A percentile compares a stretch with the other conserved stretches of the same genome.
Conservation (phyloP, 352 stramenopile species). For the Globisporangium spiculum region DNA sequence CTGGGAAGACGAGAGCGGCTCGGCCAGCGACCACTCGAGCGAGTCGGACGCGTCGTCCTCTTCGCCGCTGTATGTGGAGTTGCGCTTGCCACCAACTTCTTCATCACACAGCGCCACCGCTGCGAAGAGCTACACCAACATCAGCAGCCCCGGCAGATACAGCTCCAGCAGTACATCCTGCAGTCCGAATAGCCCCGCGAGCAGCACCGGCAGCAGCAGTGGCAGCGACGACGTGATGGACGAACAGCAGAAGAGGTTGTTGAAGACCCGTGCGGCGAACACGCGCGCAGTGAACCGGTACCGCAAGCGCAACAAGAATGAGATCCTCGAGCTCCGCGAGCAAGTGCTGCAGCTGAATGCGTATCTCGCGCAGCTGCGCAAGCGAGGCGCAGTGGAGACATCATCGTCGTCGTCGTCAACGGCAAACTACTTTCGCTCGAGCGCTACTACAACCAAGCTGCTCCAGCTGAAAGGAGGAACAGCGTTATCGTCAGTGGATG, state of each 20-base stretch:
- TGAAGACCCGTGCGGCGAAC: constrained; percentile 9
- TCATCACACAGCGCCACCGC: neutral
- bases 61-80: constrained; percentile 2
- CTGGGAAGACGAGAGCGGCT: neutral
- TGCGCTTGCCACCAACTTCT: neutral
- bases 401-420: neutral
- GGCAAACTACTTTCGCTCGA: neutral
- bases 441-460: neutral
- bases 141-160: neutral
- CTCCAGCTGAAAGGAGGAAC: neutral
- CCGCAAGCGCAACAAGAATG: constrained; percentile 11
- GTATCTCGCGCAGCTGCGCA: constrained; percentile 7
- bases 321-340: constrained; percentile 11
- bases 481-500: neutral
- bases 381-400: neutral
- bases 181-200: too few species aligned
- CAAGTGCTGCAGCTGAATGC: constrained; percentile 10
- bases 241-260: neutral
- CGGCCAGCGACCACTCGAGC: neutral
- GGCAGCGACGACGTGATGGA: neutral
- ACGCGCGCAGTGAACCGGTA: constrained; percentile 16
- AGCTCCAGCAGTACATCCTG: neutral
- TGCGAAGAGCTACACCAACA: neutral
- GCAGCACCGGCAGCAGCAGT: neutral
- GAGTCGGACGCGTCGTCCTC: neutral